Evolutionary conservation across 2,329 filamentous ascomycete species (phyloP).

Genomic region (Pyrenochaeta sp.): DNA sequence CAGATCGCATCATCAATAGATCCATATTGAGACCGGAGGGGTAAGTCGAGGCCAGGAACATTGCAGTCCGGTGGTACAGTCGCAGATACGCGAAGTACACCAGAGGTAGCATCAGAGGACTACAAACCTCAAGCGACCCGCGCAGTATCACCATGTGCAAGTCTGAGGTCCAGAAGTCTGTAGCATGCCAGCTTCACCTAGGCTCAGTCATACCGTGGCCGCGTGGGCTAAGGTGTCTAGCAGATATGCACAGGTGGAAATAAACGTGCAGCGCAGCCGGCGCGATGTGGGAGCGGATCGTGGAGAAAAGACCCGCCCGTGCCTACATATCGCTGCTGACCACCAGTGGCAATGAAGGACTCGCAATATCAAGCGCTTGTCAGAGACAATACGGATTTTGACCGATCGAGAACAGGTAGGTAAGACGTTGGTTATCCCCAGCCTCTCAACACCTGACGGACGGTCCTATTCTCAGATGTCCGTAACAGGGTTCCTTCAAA

Average conservation of each 20-base stretch:
- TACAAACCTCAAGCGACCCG: conserved; percentile 38
- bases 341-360: conserved; percentile 11
- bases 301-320: conserved; percentile 41
- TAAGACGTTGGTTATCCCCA: conserved; percentile 8
- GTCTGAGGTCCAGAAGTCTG: conserved; percentile 1
- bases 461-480: conserved; percentile 17
- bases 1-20: conserved; percentile 23
- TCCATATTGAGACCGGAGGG: conserved; percentile 13
- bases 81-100: conserved; percentile 18
- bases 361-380: conserved; percentile 7
- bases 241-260: conserved; percentile 47
- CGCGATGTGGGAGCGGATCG: conserved; percentile 50
- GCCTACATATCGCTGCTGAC: conserved; percentile 47
- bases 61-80: conserved; percentile 23
- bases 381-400: conserved; percentile 5
- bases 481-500: conserved; percentile 10
- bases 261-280: conserved; percentile 52
- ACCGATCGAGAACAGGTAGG: conserved; percentile 13
- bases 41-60: conserved; percentile 19
- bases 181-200: conserved; percentile 15
- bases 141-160: conserved; percentile 33
- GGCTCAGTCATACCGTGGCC: conserved; percentile 39
- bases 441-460: conserved; percentile 15
- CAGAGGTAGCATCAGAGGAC: conserved; percentile 25
- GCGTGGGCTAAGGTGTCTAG: conserved; percentile 44